phyloP scores from a whole-genome alignment of 148 eudicot species.

The Rhododendron mucronatum region DNA sequence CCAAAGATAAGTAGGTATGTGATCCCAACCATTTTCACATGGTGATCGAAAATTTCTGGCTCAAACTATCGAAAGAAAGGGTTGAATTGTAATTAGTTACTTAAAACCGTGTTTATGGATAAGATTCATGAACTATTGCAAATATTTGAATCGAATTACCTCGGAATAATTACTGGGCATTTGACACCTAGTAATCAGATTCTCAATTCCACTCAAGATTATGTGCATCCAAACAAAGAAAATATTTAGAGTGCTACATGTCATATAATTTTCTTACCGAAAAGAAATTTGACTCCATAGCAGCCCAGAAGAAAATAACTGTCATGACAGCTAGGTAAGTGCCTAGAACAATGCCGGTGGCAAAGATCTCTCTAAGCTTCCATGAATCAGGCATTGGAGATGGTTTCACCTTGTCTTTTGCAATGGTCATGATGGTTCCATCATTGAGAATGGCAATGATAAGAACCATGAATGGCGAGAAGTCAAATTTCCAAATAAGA shows the following conservation, averaged over 20 bases:
- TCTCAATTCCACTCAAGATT: not conserved
- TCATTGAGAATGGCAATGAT: conserved; percentile 69
- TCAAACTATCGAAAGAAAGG: not conserved
- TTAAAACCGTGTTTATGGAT: not conserved
- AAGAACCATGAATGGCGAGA: conserved; percentile 82
- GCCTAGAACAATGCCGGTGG: conserved; percentile 73
- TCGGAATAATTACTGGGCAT: not conserved
- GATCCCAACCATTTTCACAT: not conserved
- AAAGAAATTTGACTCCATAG: conserved; percentile 52
- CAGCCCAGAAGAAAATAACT: conserved; percentile 65
- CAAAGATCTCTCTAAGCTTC: conserved; percentile 69
- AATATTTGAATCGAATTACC: not conserved
- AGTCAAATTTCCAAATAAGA: conserved; percentile 69
- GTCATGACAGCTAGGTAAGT: conserved; percentile 67
- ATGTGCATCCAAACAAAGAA: not conserved
- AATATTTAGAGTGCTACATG: not conserved
- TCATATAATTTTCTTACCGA: conserved; percentile 28
- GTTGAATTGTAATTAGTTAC: not conserved
- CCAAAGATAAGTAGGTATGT: not conserved
- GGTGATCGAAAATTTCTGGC: not conserved
- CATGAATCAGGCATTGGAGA: conserved; percentile 75
- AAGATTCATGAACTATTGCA: not conserved
- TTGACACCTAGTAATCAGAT: not conserved
- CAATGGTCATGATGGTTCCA: conserved; percentile 86
- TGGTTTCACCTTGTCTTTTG: conserved; percentile 70